phyloP scores from a whole-genome alignment of 73 alveolate genomes.

The Uronychia setigera region DNA sequence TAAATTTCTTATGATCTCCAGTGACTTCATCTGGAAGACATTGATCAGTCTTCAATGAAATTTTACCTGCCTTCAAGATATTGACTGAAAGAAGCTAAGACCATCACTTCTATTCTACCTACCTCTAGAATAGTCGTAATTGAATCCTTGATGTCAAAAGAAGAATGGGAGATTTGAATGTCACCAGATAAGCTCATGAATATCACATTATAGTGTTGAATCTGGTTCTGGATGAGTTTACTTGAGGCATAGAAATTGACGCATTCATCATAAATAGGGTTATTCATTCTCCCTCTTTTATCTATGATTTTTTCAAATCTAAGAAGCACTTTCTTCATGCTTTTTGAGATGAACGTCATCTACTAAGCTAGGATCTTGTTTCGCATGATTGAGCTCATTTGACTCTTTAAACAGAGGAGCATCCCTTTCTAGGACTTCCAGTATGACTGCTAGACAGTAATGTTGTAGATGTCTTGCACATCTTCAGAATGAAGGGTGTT shows the following conservation, averaged over 20 bases:
- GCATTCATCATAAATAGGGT: not conserved
- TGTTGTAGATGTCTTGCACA: not conserved
- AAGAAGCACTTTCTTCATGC: not conserved
- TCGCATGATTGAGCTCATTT: not conserved
- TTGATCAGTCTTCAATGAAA: not conserved
- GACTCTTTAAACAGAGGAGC: not conserved
- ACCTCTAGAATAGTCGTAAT: not conserved
- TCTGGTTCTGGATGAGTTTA: not conserved
- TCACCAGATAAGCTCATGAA: not conserved
- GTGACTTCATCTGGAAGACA: conserved; percentile 1
- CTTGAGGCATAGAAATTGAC: not conserved
- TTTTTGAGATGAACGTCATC: not conserved
- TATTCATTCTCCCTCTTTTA: not conserved
- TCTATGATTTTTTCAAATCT: not conserved
- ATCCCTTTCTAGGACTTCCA: not conserved
- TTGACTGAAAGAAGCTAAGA: not conserved
- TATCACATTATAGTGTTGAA: not conserved
- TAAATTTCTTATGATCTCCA: not conserved
- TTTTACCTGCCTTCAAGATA: not conserved
- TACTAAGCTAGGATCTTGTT: not conserved
- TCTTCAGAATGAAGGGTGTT: not conserved
- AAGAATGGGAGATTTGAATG: not conserved
- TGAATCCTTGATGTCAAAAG: not conserved
- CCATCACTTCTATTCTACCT: not conserved
- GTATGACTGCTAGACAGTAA: not conserved